Evolutionary conservation across 495 filamentous ascomycete species (phyloP), one percentile per base, ranked within the genome.

Genomic region (Beverwykella pulmonaria): DNA sequence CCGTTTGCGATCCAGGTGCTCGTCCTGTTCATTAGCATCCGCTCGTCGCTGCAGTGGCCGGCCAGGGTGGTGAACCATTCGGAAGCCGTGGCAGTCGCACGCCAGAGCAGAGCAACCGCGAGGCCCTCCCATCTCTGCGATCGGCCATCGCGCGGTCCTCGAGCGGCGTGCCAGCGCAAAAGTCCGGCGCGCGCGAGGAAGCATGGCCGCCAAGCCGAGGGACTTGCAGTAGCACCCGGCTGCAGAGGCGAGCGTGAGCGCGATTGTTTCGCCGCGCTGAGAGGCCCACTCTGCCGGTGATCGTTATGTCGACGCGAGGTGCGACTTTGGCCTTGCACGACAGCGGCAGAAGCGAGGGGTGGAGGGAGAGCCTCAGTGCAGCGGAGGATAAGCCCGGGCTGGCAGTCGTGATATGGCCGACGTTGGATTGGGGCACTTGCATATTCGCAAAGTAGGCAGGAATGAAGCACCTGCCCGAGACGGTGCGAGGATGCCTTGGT

Each of bases 191-290:
- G n/a, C n/a, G n/a, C n/a, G n/a, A n/a, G n/a, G n/a, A n/a, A n/a
- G n/a, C 50, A 53, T 53, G 20, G 26, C 32, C 25, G 63, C 63
- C 63, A 66, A 66, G 63, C 20, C 46, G 30, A 55, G 36, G 62
- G 48, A 27, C 3, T 10, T 61, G 63, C 63, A 67, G 56, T 54
- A 60, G 55, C 63, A 66, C 22, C 50, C 50, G 32, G 32, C 32
- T 12, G 12, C 6, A 34, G 32, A 23, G 10, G 12, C 44, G 63
- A 66, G 55, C 12, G 39, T 39, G 27, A 27, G 15, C 32, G 32
- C 32, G 6, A 34, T 34, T 34, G 32, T 34, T 34, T 34, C 32
- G 32, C 32, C 32, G 32, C 32, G 32, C 9, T 36, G 52, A 7
- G 22, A 19, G 20, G 36, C 36, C 12, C 20, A 19, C 12, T 23